phyloP scores from a whole-genome alignment of 2,329 filamentous ascomycete species.

The Aschersonia sp. region DNA sequence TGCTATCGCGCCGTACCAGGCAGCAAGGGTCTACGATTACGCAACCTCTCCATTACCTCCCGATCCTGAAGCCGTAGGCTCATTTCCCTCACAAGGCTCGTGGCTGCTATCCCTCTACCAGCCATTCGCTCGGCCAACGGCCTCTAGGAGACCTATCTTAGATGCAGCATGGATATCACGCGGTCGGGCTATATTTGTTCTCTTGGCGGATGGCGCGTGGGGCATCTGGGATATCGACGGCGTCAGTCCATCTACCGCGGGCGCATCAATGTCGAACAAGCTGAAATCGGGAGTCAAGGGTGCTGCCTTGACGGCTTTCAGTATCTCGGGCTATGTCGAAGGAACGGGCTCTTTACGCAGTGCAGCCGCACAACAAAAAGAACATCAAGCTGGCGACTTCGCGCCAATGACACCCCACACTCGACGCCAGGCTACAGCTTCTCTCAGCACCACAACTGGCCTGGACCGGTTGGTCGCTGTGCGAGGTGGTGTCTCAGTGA shows the following conservation, averaged over 20 bases:
- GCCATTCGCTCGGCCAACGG: conserved; percentile 33
- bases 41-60: conserved; percentile 34
- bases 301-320: conserved; percentile 43
- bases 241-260: conserved; percentile 27
- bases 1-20: conserved; percentile 37
- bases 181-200: conserved; percentile 41
- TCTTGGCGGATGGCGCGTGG: conserved; percentile 51
- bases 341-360: conserved; percentile 40
- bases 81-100: conserved; percentile 42
- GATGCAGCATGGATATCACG: conserved; percentile 47
- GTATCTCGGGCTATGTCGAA: conserved; percentile 43
- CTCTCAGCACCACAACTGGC: conserved; percentile 25
- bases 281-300: conserved; percentile 37
- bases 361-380: conserved; percentile 18
- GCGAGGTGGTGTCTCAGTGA: conserved; percentile 36
- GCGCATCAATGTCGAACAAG: conserved; percentile 31
- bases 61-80: conserved; percentile 34
- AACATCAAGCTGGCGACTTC: conserved; percentile 32
- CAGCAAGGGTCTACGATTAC: conserved; percentile 49
- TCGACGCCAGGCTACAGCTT: conserved; percentile 34
- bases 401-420: conserved; percentile 51
- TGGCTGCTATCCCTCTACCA: conserved; percentile 50
- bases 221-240: conserved; percentile 54
- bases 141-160: conserved; percentile 42
- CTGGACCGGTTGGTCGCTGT: conserved; percentile 36